Conservation (phyloP, 106 monocot genomes). For the Dendrobium nobile region DNA sequence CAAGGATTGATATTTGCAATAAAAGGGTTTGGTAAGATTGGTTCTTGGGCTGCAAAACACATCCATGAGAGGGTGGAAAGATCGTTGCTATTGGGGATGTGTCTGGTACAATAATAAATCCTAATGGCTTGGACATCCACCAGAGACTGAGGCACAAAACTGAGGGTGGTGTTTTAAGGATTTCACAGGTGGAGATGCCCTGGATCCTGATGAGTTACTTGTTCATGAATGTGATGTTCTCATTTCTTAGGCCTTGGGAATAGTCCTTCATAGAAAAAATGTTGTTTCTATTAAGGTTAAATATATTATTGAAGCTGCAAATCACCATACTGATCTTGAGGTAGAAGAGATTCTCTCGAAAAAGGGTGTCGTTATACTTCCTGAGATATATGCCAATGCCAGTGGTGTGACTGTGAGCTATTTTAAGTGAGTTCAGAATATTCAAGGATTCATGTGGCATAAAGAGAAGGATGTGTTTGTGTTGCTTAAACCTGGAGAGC, state of each 20-base stretch:
- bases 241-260: slow-evolving; percentile 76
- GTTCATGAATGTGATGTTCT: slow-evolving; percentile 88
- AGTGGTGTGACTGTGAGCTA: slow-evolving; percentile 92
- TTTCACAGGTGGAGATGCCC: slow-evolving; percentile 40
- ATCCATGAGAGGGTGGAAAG: slow-evolving; percentile 79
- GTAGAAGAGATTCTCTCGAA: slow-evolving; percentile 92
- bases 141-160: slow-evolving; percentile 41
- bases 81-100: slow-evolving; percentile 66
- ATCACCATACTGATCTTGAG: slow-evolving; percentile 84
- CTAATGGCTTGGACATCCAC: slow-evolving; percentile 63
- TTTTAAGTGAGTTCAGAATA: slow-evolving; percentile 99
- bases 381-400: slow-evolving; percentile 87
- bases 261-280: slow-evolving; percentile 86
- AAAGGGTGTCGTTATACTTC: slow-evolving; percentile 74
- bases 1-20: too few species aligned
- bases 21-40: slow-evolving; percentile 90
- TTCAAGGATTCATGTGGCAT: slow-evolving; percentile 97
- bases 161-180: slow-evolving; percentile 60
- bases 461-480: slow-evolving; percentile 47
- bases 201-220: slow-evolving; percentile 57
- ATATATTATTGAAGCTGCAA: slow-evolving; percentile 81
- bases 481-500: slow-evolving; percentile 37
- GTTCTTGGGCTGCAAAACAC: slow-evolving; percentile 82
- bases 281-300: slow-evolving; percentile 72
- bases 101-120: slow-evolving; percentile 55